phyloP scores from a whole-genome alignment of 1,284 basidiomycete species.

The Microbotryum silenes-acaulis region DNA sequence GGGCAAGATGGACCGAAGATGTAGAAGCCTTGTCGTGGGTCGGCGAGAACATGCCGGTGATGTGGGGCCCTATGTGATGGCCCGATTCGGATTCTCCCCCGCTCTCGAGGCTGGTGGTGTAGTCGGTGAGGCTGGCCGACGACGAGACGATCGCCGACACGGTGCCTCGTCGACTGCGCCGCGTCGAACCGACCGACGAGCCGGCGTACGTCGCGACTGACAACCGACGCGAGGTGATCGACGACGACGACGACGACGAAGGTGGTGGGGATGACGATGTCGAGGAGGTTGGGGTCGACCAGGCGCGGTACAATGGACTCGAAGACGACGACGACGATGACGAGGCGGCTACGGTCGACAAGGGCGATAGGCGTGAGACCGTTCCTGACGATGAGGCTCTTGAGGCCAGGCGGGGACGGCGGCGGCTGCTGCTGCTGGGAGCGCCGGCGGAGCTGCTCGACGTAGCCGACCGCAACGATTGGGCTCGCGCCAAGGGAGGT shows the following conservation, averaged over 20 bases:
- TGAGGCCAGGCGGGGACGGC: neutral
- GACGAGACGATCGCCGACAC: conserved; percentile 23
- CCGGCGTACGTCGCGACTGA: too few relatives aligned
- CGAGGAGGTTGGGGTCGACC: neutral
- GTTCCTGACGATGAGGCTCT: neutral
- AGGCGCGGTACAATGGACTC: too few relatives aligned
- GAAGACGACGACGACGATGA: neutral
- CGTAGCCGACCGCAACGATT: too few relatives aligned
- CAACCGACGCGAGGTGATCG: conserved; percentile 9
- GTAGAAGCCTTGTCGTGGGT: conserved; percentile 1
- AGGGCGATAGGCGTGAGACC: neutral
- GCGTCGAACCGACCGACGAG: conserved; percentile 19
- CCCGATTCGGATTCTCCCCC: conserved; percentile 13
- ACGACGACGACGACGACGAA: conserved; percentile 6
- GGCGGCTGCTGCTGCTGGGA: neutral
- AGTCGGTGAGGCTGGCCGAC: conserved; percentile 15
- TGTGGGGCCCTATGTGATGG: too few relatives aligned
- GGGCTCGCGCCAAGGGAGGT: conserved; percentile 30
- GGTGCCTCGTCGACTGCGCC: conserved; percentile 15
- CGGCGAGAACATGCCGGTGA: conserved; percentile 1
- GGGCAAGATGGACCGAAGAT: neutral
- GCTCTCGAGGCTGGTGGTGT: conserved; percentile 23
- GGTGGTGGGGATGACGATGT: neutral
- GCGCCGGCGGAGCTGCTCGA: too few relatives aligned
- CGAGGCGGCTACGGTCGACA: too few relatives aligned